Evolutionary conservation across 2,329 filamentous ascomycete genomes (phyloP), one percentile per base, ranked within the genome.

Genomic region (Aspergillus ustus): DNA sequence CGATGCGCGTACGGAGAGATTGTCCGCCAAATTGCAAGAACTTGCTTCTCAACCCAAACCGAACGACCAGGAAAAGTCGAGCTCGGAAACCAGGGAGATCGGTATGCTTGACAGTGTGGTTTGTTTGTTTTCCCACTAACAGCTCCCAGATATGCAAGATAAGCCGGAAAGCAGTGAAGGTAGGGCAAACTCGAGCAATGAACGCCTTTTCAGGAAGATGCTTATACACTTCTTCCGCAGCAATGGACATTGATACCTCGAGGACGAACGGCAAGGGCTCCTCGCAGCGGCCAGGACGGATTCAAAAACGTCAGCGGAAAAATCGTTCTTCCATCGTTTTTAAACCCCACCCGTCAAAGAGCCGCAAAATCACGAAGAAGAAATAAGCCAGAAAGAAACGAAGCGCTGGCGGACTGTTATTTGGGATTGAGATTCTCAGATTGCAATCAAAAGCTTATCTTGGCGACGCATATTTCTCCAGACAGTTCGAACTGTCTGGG

Each of bases 1-100:
- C 76, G 82, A 85, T 70, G 93, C 91, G 50, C 87, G 94, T 69
- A 89, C 89, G 57, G 89, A 93, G 78, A 89, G 94, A 67, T 86
- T 97, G 40, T 92, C 92, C 44, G 90, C 91, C 63, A 97, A 95
- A 80, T 83, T 97, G 63, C 83, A 93, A 72, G 92, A 93, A 75
- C 77, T 96, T 69, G 91, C 90, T 51, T 84, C 89, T 60, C 88
- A 93, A 73, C 89, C 91, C 63, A 92, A 91, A 76, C 88, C 91
- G 53, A 76, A 78, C 59, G 76, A 81, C 48, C 81, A 83, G 69
- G 80, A 83, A 29, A 67, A 69, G 52, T 72, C 67, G 63, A 69
- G 72, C 44, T 43, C 67, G 9, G 69, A 66, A 28, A 46, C 61
- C 59, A 66, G 65, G 58, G 66, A 66, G 43, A 67, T 58, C 55